These are phyloP conservation scores for Helicocarpus griseus DNA, from an alignment of 2,329 filamentous ascomycete genomes.

Conservation along the genomic window DNA sequence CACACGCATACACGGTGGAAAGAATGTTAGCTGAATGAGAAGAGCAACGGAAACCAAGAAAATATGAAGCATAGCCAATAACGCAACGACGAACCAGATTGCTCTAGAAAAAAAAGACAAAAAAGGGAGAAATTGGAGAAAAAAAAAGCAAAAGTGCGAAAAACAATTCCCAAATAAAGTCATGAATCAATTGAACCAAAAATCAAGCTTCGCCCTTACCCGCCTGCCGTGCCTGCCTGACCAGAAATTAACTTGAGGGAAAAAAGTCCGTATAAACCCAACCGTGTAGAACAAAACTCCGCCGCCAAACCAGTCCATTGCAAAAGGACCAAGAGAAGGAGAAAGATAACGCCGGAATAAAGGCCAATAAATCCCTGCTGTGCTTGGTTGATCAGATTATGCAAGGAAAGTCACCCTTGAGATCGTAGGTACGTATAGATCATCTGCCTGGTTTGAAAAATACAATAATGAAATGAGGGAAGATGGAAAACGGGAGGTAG, in stretches of 20 bases:
- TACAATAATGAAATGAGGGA: background rate
- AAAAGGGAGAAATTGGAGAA: slow-evolving; percentile 13
- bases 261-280: background rate
- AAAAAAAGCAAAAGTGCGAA: slow-evolving; percentile 12
- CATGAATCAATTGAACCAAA: slow-evolving; percentile 7
- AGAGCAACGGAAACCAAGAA: background rate
- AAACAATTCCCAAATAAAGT: slow-evolving; percentile 19
- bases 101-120: slow-evolving; percentile 8
- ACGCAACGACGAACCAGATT: too few relatives aligned
- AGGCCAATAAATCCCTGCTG: background rate
- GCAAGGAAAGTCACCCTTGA: background rate
- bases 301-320: slow-evolving; percentile 10
- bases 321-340: slow-evolving; percentile 11
- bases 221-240: background rate
- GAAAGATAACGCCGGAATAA: background rate
- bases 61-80: background rate
- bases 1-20: background rate
- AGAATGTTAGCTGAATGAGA: background rate
- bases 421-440: background rate
- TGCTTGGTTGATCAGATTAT: background rate
- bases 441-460: background rate
- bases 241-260: background rate
- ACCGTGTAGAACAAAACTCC: slow-evolving; percentile 12
- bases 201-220: slow-evolving; percentile 23
- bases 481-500: background rate